phyloP scores from a whole-genome alignment of 176 grass and related monocot species.

The Musa schizocarpa region DNA sequence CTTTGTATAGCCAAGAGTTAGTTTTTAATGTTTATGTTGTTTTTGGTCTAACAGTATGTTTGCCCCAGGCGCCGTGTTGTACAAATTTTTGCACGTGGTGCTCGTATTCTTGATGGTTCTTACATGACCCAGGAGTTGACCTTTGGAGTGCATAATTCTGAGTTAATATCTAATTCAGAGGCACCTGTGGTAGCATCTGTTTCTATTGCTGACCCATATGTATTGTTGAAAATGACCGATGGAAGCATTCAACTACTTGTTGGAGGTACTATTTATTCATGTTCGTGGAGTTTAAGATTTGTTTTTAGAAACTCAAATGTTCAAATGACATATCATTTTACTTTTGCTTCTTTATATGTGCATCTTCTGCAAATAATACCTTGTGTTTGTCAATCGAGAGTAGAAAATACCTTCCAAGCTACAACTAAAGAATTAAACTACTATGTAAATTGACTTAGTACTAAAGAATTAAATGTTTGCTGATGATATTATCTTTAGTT shows the following conservation, averaged over 20 bases:
- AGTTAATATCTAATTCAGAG: constrained; percentile 56
- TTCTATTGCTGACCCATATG: constrained; percentile 86
- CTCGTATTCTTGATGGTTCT: constrained; percentile 95
- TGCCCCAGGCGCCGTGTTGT: constrained; percentile 67
- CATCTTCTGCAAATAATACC: neutral
- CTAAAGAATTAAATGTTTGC: too few species aligned
- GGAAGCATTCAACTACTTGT: constrained; percentile 83
- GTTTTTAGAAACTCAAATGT: neutral
- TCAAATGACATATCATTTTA: neutral
- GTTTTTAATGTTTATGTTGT: neutral
- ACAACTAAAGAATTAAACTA: neutral
- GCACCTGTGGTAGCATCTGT: constrained; percentile 48
- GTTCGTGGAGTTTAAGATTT: neutral
- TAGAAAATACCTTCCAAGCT: neutral
- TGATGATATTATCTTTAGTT: too few species aligned
- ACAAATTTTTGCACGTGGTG: constrained; percentile 74
- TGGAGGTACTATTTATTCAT: constrained; percentile 51
- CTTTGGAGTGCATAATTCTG: constrained; percentile 51
- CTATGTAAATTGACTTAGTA: neutral
- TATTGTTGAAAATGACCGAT: constrained; percentile 86
- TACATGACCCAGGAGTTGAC: constrained; percentile 97
- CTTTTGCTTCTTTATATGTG: neutral
- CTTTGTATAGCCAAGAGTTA: neutral
- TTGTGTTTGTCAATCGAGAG: neutral
- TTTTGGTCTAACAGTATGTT: neutral